A percentile compares a stretch with the other conserved stretches of the same genome.
phyloP scores from a whole-genome alignment of 306 rosid species.

The Prunus mume region DNA sequence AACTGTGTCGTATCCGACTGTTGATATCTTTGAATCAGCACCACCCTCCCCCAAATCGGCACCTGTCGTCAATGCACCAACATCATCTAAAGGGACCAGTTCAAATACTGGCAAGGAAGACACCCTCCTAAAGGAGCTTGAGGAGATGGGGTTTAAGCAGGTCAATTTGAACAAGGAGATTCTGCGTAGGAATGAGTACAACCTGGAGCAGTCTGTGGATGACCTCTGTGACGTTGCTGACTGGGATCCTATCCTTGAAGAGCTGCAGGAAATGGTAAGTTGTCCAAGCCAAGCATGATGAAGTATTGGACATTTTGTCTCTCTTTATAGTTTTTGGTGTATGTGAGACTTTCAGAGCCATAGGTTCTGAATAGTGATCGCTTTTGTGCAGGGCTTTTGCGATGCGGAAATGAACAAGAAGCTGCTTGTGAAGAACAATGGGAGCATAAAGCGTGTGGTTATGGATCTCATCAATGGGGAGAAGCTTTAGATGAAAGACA shows the following conservation, averaged over 20 bases:
- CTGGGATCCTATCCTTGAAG: conserved; percentile 89
- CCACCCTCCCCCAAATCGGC: conserved; percentile 12
- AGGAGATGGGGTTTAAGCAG: conserved; percentile 81
- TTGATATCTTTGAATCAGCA: conserved; percentile 33
- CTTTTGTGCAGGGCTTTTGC: conserved; percentile 63
- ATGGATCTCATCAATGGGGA: conserved; percentile 76
- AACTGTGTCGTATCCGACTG: conserved; percentile 41
- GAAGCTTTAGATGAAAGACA: conserved; percentile 28
- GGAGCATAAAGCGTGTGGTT: conserved; percentile 86
- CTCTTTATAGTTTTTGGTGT: background rate
- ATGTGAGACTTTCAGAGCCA: background rate
- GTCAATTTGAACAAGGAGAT: conserved; percentile 73
- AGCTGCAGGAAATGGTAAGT: conserved; percentile 78
- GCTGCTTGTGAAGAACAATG: conserved; percentile 80
- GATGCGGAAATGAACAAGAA: conserved; percentile 62
- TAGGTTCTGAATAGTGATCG: conserved; percentile 3
- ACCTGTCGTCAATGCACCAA: conserved; percentile 16
- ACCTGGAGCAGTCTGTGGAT: conserved; percentile 68
- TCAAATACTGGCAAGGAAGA: conserved; percentile 44
- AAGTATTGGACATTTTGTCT: background rate
- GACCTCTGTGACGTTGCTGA: conserved; percentile 75
- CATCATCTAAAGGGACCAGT: conserved; percentile 34
- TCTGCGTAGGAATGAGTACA: conserved; percentile 62
- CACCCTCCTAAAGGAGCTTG: conserved; percentile 71
- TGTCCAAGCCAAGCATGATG: background rate